Conservation (phyloP, 129 eudicot species). For the Oenanthe sinensis region DNA sequence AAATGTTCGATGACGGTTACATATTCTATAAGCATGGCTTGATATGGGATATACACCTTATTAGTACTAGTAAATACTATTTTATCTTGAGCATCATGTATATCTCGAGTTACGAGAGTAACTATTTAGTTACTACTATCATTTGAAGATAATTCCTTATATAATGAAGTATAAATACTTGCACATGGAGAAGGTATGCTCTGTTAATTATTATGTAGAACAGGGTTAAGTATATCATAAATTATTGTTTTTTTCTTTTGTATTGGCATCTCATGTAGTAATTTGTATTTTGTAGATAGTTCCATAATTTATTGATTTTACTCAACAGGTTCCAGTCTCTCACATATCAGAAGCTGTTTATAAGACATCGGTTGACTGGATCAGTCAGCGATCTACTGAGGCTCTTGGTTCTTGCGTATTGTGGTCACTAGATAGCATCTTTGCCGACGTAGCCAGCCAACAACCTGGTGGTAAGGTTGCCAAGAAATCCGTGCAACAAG, state of each 20-base stretch:
- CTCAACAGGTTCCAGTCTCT: slow-evolving; percentile 62
- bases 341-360: slow-evolving; percentile 81
- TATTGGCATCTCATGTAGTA: no score
- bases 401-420: slow-evolving; percentile 69
- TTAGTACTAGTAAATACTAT: not conserved
- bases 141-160: not conserved
- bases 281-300: no score
- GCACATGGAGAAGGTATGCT: not conserved
- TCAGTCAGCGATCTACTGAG: slow-evolving; percentile 57
- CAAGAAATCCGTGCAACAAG: slow-evolving; percentile 57
- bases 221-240: not conserved
- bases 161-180: not conserved
- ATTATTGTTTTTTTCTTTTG: no score
- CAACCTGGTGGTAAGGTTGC: slow-evolving; percentile 57
- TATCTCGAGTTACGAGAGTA: not conserved
- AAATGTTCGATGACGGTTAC: not conserved
- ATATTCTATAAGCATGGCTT: not conserved
- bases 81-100: not conserved
- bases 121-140: not conserved
- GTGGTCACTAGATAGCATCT: slow-evolving; percentile 72
- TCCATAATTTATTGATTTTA: not conserved
- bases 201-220: not conserved
- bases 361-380: slow-evolving; percentile 89
- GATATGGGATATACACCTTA: not conserved
- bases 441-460: slow-evolving; percentile 62